A percentile compares a stretch with the other conserved stretches of the same genome.
phyloP scores from a whole-genome alignment of 257 asterid genomes.

The Solanum acaule region DNA sequence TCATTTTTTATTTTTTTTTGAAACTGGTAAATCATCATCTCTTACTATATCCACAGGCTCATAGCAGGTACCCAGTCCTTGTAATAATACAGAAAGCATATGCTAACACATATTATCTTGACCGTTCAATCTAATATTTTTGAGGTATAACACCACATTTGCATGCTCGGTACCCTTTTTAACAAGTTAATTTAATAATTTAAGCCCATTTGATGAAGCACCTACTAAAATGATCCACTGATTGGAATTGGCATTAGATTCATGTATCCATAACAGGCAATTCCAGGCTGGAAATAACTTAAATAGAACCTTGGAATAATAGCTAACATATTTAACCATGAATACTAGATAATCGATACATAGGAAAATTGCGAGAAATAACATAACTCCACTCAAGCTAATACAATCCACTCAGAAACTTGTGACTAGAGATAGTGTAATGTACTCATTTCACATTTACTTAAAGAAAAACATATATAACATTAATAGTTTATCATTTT shows the following conservation, averaged over 20 bases:
- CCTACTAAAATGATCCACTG: not conserved
- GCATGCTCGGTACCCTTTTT: not conserved
- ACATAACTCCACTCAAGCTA: not conserved
- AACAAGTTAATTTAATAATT: not conserved
- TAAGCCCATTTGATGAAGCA: not conserved
- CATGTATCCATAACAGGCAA: not conserved
- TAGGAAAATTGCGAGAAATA: not conserved
- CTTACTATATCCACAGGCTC: not conserved
- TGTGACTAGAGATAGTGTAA: not conserved
- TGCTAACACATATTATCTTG: not conserved
- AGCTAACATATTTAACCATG: not conserved
- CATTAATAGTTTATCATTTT: not conserved
- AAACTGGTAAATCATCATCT: not conserved
- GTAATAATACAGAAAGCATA: not conserved
- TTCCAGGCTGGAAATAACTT: not conserved
- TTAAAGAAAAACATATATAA: not conserved
- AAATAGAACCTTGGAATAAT: not conserved
- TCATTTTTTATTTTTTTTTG: not conserved
- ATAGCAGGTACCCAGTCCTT: not conserved
- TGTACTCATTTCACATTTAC: not conserved
- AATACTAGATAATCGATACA: not conserved
- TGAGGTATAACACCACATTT: not conserved
- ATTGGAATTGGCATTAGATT: not conserved
- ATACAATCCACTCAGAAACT: not conserved
- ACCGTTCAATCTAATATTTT: not conserved